phyloP scores from a whole-genome alignment of 805 yeast genomes.

The Yarrowia alimentaria region DNA sequence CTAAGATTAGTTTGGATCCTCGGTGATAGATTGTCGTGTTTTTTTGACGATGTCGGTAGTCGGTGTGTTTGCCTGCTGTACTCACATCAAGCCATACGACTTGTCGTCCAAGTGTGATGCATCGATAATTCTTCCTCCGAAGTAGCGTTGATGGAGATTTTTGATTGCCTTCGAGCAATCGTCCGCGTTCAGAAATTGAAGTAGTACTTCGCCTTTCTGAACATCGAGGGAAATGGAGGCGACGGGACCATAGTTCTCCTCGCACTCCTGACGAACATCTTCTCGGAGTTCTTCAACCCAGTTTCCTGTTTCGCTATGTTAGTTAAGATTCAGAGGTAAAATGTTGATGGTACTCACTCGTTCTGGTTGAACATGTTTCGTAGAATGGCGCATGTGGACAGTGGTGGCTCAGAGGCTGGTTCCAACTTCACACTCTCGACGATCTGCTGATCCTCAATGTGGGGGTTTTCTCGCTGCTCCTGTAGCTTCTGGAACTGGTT shows the following conservation, averaged over 20 bases:
- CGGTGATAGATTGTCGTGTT: no score
- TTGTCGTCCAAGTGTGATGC: constrained; percentile 33
- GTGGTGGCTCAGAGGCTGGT: no score
- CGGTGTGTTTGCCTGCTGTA: no score
- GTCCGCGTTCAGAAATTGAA: constrained; percentile 36
- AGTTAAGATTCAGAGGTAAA: not conserved
- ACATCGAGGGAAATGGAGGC: constrained; percentile 38
- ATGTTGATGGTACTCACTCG: constrained; percentile 14
- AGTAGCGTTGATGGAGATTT: constrained; percentile 41
- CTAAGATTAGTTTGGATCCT: no score
- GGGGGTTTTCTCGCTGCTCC: constrained; percentile 3
- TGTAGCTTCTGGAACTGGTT: constrained; percentile 9
- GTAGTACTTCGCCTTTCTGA: constrained; percentile 38
- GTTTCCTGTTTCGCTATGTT: constrained; percentile 38
- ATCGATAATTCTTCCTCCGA: constrained; percentile 39
- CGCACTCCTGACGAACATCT: constrained; percentile 41
- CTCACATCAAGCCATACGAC: constrained; percentile 6
- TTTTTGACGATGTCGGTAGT: no score
- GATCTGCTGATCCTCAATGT: not conserved
- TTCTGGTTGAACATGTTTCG: constrained; percentile 19
- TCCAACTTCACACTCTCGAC: not conserved
- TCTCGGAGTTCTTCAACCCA: constrained; percentile 41
- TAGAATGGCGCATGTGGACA: constrained; percentile 7
- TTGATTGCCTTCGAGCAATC: constrained; percentile 38
- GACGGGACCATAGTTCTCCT: constrained; percentile 41